Base-by-base conservation (phyloP, 495 filamentous ascomycete genomes). In the Geoglossum glabrum region DNA sequence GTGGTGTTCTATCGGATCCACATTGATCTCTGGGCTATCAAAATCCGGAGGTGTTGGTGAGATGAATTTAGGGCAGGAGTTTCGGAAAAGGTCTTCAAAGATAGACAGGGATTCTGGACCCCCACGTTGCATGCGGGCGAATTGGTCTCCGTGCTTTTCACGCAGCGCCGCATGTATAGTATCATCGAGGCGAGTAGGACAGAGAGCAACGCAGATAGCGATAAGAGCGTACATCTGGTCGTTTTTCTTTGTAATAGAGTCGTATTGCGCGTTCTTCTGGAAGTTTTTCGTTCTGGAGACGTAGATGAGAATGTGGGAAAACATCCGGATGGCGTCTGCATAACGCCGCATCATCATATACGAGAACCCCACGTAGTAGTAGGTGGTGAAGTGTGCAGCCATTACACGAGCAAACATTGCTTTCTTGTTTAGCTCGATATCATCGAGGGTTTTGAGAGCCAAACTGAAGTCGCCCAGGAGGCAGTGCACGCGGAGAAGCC, bases 341-440 rank as follows among this genome's bases (percentile, higher is more conserved):
- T 98, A 98, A 67, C 92, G 86, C 70, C 90, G 88, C 86, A 96
- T 90, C 92, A 98, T 98, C 92, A 98, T 97, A 81, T 98, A 98
- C 64, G 87, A 93, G 81, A 98, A 97, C 57, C 92, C 92, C 62
- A 97, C 90, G 69, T 97, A 98, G 81, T 98, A 98, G 79, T 98
- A 98, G 60, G 92, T 98, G 54, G 90, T 96, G 76, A 98, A 97
- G 74, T 98, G 93, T 57, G 92, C 92, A 54, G 92, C 93, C 92
- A 97, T 97, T 65, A 97, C 93, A 55, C 93, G 86, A 61, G 92
- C 92, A 70, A 98, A 98, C 86, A 96, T 96, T 62, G 93, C 90
- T 76, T 97, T 97, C 81, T 97, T 97, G 79, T 95, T 97, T 64
- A 98, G 79, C 77, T 98, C 92, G 65, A 98, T 95, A 67, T 97